A percentile compares a stretch with the other conserved stretches of the same genome.
Evolutionary conservation across 805 yeast species (phyloP).

Genomic region (Schwanniomyces occidentalis): DNA sequence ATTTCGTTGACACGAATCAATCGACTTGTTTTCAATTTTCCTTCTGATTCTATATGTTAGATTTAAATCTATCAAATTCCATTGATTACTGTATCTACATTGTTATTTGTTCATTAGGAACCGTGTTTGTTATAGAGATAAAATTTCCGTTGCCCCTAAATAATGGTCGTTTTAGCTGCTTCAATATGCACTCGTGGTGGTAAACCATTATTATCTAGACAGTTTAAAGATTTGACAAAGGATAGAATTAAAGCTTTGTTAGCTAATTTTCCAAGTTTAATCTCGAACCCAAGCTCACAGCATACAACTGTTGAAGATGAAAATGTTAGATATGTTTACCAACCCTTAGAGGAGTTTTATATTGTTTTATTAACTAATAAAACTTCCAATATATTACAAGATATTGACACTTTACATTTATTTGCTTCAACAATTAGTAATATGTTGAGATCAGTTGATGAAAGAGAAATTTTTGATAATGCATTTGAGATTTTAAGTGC

Average conservation of each 20-base stretch:
- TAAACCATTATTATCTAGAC: conserved; percentile 88
- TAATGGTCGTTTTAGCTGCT: conserved; percentile 85
- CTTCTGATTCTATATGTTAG: too few species aligned
- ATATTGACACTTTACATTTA: conserved; percentile 85
- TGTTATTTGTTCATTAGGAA: too few species aligned
- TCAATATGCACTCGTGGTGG: conserved; percentile 94
- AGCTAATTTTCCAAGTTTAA: conserved; percentile 80
- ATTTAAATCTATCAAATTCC: too few species aligned
- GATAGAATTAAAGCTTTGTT: conserved; percentile 84
- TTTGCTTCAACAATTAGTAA: conserved; percentile 81
- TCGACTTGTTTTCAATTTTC: too few species aligned
- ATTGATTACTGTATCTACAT: too few species aligned
- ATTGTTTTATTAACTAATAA: conserved; percentile 89
- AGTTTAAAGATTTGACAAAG: conserved; percentile 79
- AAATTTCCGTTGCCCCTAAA: too few species aligned
- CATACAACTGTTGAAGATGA: conserved; percentile 95
- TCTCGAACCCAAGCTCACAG: conserved; percentile 68
- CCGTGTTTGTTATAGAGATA: too few species aligned
- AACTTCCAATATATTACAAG: conserved; percentile 89
- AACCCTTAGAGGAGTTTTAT: conserved; percentile 92
- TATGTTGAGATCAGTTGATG: conserved; percentile 70
- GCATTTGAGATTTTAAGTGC: conserved; percentile 90
- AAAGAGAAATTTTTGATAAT: conserved; percentile 75
- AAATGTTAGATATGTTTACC: conserved; percentile 88
- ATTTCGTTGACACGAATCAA: too few species aligned